Percentiles rank a stretch among this genome's conserved stretches.
These are phyloP conservation scores for Daldinia concentrica DNA, from an alignment of 495 filamentous ascomycete species.

Conservation along the genomic window DNA sequence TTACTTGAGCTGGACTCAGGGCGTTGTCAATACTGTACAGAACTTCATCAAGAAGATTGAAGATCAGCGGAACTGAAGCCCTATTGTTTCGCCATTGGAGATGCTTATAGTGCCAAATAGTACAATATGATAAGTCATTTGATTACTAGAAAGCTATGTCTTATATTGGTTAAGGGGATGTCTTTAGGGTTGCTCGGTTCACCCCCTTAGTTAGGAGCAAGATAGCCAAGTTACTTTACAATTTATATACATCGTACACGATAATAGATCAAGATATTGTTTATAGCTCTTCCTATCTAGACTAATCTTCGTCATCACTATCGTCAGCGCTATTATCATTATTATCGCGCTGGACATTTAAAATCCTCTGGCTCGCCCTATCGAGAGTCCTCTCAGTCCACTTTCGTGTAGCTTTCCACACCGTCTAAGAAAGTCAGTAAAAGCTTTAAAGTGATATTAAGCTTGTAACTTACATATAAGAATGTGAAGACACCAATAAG, in stretches of 20 bases:
- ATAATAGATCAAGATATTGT: not conserved
- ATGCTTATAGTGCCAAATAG: not conserved
- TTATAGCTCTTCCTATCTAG: conserved; percentile 12
- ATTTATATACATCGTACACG: too few species aligned
- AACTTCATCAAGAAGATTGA: not conserved
- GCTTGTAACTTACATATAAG: conserved; percentile 70
- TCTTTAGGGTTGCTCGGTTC: too few species aligned
- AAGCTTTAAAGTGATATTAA: conserved; percentile 19
- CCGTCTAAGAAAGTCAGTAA: conserved; percentile 62
- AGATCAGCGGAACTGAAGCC: not conserved
- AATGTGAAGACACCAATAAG: conserved; percentile 83
- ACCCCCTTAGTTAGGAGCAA: too few species aligned
- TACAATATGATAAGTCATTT: not conserved
- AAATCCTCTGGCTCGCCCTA: conserved; percentile 77
- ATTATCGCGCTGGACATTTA: conserved; percentile 82
- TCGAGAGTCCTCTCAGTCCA: conserved; percentile 75
- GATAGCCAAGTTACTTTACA: too few species aligned
- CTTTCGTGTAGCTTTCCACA: conserved; percentile 79
- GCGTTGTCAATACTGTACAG: not conserved
- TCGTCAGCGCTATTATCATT: conserved; percentile 77
- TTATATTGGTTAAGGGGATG: not conserved
- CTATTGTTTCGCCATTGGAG: not conserved
- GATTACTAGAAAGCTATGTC: not conserved
- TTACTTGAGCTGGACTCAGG: not conserved
- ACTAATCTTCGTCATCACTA: conserved; percentile 47